phyloP scores from a whole-genome alignment of 208 protist genomes.

The Eutreptiella sp. region DNA sequence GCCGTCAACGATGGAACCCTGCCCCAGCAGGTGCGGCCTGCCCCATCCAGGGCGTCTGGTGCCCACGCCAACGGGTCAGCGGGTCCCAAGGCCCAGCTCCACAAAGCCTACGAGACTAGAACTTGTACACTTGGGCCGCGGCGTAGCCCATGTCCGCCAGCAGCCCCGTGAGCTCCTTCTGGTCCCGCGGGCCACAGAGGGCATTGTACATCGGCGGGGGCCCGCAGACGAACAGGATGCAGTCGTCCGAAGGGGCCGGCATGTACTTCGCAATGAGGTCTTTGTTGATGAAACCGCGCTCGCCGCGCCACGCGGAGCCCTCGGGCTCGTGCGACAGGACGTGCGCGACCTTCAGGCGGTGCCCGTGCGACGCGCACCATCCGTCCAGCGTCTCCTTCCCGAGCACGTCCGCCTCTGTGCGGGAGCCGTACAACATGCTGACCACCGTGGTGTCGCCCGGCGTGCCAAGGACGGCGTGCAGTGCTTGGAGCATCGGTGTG shows the following conservation, averaged over 20 bases:
- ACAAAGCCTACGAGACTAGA: no score
- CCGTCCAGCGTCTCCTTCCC: conserved; percentile 76
- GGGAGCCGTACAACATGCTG: conserved; percentile 73
- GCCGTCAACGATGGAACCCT: no score
- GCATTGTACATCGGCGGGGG: conserved; percentile 11
- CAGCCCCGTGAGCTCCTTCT: no score
- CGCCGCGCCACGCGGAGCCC: conserved; percentile 31
- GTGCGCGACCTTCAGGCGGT: conserved; percentile 33
- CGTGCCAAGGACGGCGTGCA: conserved; percentile 67
- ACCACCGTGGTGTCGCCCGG: conserved; percentile 70
- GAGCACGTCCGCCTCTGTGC: conserved; percentile 81
- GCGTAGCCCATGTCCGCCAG: no score
- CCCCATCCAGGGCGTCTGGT: no score
- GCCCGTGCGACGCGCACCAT: no score
- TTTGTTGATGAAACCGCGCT: conserved; percentile 10
- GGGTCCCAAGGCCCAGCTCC: no score
- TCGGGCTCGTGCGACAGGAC: conserved; percentile 25
- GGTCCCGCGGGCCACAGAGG: no score
- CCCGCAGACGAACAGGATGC: conserved; percentile 12
- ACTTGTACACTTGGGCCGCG: no score
- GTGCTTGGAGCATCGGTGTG: conserved; percentile 81
- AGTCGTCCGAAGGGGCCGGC: background rate
- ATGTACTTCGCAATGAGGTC: conserved; percentile 12
- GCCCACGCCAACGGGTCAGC: no score
- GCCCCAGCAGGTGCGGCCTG: no score